Evolutionary conservation across 495 filamentous ascomycete species (phyloP).

Genomic region (Aspergillus bertholletiae): DNA sequence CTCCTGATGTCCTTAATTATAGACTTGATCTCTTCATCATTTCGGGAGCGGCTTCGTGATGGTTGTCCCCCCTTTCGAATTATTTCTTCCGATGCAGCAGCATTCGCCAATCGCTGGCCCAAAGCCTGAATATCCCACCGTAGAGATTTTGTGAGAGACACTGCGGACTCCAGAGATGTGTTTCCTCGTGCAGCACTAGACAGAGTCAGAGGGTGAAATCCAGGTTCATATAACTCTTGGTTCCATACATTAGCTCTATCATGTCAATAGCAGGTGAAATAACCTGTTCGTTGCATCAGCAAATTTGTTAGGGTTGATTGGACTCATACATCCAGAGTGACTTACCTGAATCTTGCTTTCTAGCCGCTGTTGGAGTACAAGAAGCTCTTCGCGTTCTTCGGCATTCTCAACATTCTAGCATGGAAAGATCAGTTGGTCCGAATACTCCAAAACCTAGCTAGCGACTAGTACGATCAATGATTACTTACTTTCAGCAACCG

Average conservation of each 20-base stretch:
- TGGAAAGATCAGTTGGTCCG: conserved; percentile 1
- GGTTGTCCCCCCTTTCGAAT: conserved; percentile 47
- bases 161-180: conserved; percentile 84
- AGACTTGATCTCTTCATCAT: conserved; percentile 59
- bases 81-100: conserved; percentile 64
- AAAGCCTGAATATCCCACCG: conserved; percentile 83
- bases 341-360: conserved; percentile 81
- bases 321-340: not conserved
- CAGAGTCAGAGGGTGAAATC: not conserved
- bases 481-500: conserved; percentile 69
- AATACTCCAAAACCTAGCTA: not conserved
- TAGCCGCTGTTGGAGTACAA: conserved; percentile 66
- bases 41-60: conserved; percentile 42
- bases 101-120: conserved; percentile 69
- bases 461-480: not conserved
- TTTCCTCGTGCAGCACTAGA: conserved; percentile 86
- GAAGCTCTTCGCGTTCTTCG: conserved; percentile 66
- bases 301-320: not conserved
- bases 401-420: conserved; percentile 61
- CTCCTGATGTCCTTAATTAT: conserved; percentile 74
- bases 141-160: conserved; percentile 80
- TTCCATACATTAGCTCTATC: conserved; percentile 80
- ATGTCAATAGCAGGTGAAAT: conserved; percentile 90
- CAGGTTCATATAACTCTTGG: not conserved
- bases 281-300: conserved; percentile 49